These are phyloP conservation scores for Ampelocalamus luodianensis DNA, from an alignment of 176 grass and related monocot genomes.

Conservation along the genomic window DNA sequence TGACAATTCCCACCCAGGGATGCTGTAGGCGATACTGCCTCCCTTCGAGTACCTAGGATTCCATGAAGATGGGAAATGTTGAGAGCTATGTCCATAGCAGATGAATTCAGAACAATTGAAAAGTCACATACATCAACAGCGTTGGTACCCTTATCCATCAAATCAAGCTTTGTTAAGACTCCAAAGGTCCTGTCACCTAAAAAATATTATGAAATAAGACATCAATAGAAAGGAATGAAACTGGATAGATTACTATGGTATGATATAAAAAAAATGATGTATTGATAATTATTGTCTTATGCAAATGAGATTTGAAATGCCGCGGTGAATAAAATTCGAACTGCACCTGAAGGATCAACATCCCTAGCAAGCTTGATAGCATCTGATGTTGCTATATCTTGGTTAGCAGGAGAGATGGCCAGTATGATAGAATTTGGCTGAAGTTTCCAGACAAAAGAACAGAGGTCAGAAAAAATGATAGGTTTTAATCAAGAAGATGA, in stretches of 20 bases:
- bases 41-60: constrained; percentile 89
- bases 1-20: constrained; percentile 98
- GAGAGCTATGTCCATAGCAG: background rate
- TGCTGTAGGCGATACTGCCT: constrained; percentile 96
- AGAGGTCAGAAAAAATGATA: constrained; percentile 15
- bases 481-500: background rate
- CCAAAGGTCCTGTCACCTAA: constrained; percentile 97
- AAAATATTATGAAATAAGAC: constrained; percentile 40
- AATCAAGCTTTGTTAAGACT: constrained; percentile 98
- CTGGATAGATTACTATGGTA: background rate
- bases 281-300: background rate
- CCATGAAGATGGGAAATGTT: constrained; percentile 34
- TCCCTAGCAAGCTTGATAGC: constrained; percentile 97
- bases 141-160: constrained; percentile 99
- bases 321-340: constrained; percentile 14
- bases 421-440: constrained; percentile 92
- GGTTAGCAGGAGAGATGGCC: constrained; percentile 99
- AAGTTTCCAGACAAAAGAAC: constrained; percentile 46
- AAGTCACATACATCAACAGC: constrained; percentile 80
- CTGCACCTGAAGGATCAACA: constrained; percentile 88
- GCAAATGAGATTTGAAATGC: constrained; percentile 24
- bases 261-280: background rate
- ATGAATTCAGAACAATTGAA: constrained; percentile 21
- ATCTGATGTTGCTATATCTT: constrained; percentile 99
- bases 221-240: constrained; percentile 36